A percentile compares a stretch with the other conserved stretches of the same genome.
These are phyloP conservation scores for Aphanomyces euteiches DNA, from an alignment of 352 stramenopile species.

Conservation along the genomic window DNA sequence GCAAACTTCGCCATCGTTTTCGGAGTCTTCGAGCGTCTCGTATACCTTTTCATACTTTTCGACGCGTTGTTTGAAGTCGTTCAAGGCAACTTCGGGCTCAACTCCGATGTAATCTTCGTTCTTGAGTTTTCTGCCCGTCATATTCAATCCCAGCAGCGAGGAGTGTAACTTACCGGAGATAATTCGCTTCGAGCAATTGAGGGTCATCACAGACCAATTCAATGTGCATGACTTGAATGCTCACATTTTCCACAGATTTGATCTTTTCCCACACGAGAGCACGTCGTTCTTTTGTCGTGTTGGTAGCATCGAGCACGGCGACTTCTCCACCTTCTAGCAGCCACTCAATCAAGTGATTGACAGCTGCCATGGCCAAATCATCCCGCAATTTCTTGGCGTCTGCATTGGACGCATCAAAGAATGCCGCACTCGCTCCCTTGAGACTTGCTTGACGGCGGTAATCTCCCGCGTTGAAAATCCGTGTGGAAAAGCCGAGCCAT, in stretches of 20 bases:
- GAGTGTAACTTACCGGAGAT: constrained; percentile 47
- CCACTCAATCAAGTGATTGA: constrained; percentile 85
- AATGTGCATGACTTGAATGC: constrained; percentile 87
- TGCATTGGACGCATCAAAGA: constrained; percentile 90
- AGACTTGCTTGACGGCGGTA: constrained; percentile 81
- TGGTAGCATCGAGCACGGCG: constrained; percentile 94
- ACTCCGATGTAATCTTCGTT: constrained; percentile 90
- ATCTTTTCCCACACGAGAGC: constrained; percentile 35
- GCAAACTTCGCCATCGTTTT: constrained; percentile 70
- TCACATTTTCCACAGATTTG: constrained; percentile 42
- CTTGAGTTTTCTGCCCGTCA: constrained; percentile 49
- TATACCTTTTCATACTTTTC: constrained; percentile 92
- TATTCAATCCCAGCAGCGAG: constrained; percentile 25
- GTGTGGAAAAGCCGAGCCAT: constrained; percentile 87
- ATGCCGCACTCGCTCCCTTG: constrained; percentile 67
- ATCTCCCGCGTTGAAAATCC: constrained; percentile 95
- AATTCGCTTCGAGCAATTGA: constrained; percentile 90
- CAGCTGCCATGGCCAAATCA: constrained; percentile 40
- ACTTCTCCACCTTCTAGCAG: constrained; percentile 87
- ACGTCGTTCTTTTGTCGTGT: constrained; percentile 83
- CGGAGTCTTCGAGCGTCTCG: constrained; percentile 87
- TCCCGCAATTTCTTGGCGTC: constrained; percentile 80
- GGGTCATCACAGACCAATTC: constrained; percentile 94
- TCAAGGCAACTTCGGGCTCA: constrained; percentile 78
- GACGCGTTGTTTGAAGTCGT: constrained; percentile 84